A percentile compares a stretch with the other conserved stretches of the same genome.
These are phyloP conservation scores for Asterochloris sp. DNA, from an alignment of 139 green algal genomes.

Conservation along the genomic window DNA sequence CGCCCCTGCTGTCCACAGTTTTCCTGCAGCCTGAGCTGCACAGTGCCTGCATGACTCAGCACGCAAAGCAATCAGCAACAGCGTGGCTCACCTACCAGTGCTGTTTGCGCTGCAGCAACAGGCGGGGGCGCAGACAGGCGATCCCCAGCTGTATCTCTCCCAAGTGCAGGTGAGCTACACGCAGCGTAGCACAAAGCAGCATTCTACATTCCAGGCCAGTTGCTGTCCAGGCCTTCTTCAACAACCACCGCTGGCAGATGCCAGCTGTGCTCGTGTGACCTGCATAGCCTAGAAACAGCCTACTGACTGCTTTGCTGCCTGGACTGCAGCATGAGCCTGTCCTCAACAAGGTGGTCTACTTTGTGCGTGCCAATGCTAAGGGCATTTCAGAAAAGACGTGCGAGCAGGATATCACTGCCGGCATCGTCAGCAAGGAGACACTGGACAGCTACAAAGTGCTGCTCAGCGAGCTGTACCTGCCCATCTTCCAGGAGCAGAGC, in stretches of 20 bases:
- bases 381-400: constrained; percentile 63
- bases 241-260: neutral
- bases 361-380: constrained; percentile 60
- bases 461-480: constrained; percentile 76
- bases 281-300: too few species aligned
- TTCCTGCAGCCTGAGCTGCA: neutral
- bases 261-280: too few species aligned
- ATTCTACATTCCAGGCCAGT: too few species aligned
- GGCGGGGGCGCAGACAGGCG: constrained; percentile 21
- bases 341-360: constrained; percentile 63
- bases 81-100: neutral
- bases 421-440: constrained; percentile 30
- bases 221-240: too few species aligned
- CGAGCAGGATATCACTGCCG: constrained; percentile 48
- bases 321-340: constrained; percentile 48
- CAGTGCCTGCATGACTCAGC: neutral
- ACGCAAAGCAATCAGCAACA: constrained; percentile 14
- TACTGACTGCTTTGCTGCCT: neutral
- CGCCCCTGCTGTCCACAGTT: neutral
- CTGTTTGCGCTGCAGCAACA: constrained; percentile 1
- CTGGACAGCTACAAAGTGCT: constrained; percentile 70
- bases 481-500: constrained; percentile 67
- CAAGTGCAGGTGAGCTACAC: constrained; percentile 1
- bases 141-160: constrained; percentile 20
- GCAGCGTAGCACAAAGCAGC: too few species aligned